These are phyloP conservation scores for Xylariaceae sp. DNA, from an alignment of 2,329 filamentous ascomycete genomes.

Conservation along the genomic window DNA sequence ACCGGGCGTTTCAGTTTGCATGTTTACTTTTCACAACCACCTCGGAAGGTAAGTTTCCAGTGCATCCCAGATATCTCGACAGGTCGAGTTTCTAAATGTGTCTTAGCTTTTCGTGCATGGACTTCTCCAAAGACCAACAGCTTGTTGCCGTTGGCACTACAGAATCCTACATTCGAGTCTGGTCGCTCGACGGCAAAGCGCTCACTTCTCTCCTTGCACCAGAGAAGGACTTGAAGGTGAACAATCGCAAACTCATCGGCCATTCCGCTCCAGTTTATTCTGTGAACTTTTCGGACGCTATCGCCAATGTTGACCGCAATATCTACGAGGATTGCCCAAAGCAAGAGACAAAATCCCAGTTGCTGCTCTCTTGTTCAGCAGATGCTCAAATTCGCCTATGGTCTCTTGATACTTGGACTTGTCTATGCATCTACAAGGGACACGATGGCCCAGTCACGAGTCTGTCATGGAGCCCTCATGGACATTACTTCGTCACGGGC, in stretches of 20 bases:
- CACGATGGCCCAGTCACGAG: slow-evolving; percentile 89
- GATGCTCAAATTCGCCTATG: slow-evolving; percentile 88
- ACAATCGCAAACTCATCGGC: slow-evolving; percentile 72
- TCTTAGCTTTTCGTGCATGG: slow-evolving; percentile 77
- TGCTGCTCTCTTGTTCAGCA: slow-evolving; percentile 80
- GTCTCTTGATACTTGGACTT: slow-evolving; percentile 90
- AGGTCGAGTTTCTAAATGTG: slow-evolving; percentile 4
- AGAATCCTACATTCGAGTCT: slow-evolving; percentile 93
- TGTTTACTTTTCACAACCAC: slow-evolving; percentile 98
- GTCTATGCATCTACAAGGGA: slow-evolving; percentile 88
- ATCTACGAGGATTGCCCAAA: slow-evolving; percentile 48
- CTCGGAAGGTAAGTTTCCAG: slow-evolving; percentile 67
- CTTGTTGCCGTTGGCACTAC: slow-evolving; percentile 85
- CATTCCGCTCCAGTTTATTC: slow-evolving; percentile 87
- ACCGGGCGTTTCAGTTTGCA: slow-evolving; percentile 81
- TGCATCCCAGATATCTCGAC: neutral
- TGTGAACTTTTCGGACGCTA: slow-evolving; percentile 77
- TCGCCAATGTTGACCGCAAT: slow-evolving; percentile 50
- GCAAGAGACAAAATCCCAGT: slow-evolving; percentile 58
- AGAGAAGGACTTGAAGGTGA: slow-evolving; percentile 57
- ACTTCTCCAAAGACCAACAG: slow-evolving; percentile 87
- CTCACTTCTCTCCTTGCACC: slow-evolving; percentile 63
- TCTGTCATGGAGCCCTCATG: slow-evolving; percentile 84
- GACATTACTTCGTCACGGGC: slow-evolving; percentile 88
- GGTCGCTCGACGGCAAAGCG: slow-evolving; percentile 82